Evolutionary conservation across 305 asterid species (phyloP).

Genomic region (Solanum hybrid): DNA sequence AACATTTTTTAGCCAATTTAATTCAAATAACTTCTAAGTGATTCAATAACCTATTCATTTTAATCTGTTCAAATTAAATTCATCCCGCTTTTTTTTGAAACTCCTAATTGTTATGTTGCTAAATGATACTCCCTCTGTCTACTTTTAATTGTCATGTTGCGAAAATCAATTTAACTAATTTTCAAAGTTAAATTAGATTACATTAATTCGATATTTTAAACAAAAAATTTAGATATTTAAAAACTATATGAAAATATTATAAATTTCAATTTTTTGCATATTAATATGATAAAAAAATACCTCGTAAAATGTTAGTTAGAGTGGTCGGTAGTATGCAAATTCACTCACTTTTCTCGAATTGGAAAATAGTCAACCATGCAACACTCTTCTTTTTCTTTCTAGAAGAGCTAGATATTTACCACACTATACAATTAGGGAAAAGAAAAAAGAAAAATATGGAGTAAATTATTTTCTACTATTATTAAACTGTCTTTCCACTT

Average conservation of each 20-base stretch:
- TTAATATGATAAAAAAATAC: no score
- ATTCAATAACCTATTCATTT: background rate
- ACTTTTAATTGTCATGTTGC: no score
- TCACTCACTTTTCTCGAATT: background rate
- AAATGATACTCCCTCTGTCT: accelerated
- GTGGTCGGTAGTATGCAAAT: background rate
- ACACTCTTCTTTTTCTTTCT: background rate
- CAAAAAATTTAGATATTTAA: no score
- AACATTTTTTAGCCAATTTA: background rate
- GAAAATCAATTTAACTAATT: no score
- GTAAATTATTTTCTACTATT: background rate
- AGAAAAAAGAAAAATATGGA: background rate
- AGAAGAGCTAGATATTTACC: background rate
- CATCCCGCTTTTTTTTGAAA: background rate
- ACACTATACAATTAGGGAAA: background rate
- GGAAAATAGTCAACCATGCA: background rate
- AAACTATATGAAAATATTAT: accelerated
- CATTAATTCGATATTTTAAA: no score
- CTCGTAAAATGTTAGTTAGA: no score
- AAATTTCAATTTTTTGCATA: no score
- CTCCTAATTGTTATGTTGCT: background rate
- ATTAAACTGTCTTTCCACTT: background rate
- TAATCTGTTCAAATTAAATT: background rate
- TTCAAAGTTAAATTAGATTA: no score
- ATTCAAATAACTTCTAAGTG: background rate